Conservation (phyloP, 1,284 basidiomycete genomes). For the Apiotrichum siamense region DNA sequence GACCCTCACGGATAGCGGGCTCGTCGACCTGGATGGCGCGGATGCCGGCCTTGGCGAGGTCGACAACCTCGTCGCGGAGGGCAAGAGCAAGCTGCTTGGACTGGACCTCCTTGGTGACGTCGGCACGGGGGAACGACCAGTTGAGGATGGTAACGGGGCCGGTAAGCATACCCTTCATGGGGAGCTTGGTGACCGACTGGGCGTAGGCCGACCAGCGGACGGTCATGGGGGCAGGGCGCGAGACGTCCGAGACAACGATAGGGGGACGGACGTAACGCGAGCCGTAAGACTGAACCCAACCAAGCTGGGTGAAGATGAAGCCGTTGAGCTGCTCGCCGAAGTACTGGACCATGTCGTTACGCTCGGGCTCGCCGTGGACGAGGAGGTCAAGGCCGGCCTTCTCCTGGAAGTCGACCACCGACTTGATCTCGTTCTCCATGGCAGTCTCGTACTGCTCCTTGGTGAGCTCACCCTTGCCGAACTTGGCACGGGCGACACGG, state of each 20-base stretch:
- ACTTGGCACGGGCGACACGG: conserved; percentile 87
- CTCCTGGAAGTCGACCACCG: conserved; percentile 95
- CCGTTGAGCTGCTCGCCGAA: conserved; percentile 95
- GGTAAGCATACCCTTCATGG: conserved; percentile 99
- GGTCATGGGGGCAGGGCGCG: conserved; percentile 88
- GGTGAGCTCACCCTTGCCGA: conserved; percentile 87
- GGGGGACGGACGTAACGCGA: conserved; percentile 95
- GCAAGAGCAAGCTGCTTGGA: conserved; percentile 97
- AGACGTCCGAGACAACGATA: conserved; percentile 97
- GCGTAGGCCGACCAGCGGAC: conserved; percentile 97
- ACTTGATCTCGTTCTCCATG: conserved; percentile 96
- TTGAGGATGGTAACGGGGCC: conserved; percentile 96
- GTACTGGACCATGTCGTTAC: conserved; percentile 99
- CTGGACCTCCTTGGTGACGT: conserved; percentile 93
- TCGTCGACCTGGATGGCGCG: conserved; percentile 99
- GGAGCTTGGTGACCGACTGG: conserved; percentile 85
- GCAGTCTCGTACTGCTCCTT: conserved; percentile 90
- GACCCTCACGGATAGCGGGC: conserved; percentile 96
- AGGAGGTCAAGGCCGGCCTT: conserved; percentile 91
- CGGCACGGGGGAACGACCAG: conserved; percentile 99
- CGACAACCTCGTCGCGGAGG: conserved; percentile 95
- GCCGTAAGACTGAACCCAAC: conserved; percentile 93
- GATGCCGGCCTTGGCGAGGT: conserved; percentile 97
- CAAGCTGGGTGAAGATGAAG: conserved; percentile 82
- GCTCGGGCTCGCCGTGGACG: conserved; percentile 98